These are phyloP conservation scores for Parmales sp. DNA, from an alignment of 108 stramenopile genomes.

Conservation along the genomic window DNA sequence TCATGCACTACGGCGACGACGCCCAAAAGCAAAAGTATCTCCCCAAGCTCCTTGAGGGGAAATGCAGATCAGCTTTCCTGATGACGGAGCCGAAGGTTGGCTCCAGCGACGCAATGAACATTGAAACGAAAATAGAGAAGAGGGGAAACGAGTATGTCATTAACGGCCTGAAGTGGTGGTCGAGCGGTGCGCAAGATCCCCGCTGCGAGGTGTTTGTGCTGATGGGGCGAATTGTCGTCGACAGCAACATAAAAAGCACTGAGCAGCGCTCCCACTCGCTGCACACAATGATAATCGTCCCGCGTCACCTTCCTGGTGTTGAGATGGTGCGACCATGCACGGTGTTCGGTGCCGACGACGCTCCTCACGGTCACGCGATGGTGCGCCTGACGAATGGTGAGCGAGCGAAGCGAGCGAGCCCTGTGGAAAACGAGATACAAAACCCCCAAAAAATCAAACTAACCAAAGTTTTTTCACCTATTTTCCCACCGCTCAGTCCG, in stretches of 20 bases:
- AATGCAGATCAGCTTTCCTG: constrained; percentile 72
- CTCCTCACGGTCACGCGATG: constrained; percentile 83
- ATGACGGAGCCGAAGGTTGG: constrained; percentile 96
- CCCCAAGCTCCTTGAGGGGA: constrained; percentile 60
- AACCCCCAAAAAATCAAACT: not conserved
- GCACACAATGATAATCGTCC: constrained; percentile 55
- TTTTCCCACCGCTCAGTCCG: not conserved
- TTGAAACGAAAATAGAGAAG: constrained; percentile 49
- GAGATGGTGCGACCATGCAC: constrained; percentile 64
- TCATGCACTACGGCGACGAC: constrained; percentile 70
- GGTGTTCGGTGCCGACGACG: constrained; percentile 92
- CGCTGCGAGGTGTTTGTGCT: constrained; percentile 75
- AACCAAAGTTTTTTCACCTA: not conserved
- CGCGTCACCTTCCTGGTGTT: constrained; percentile 64
- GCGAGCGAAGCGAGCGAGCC: constrained; percentile 9
- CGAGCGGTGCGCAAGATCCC: constrained; percentile 63
- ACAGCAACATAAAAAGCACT: not conserved
- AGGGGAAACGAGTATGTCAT: constrained; percentile 40
- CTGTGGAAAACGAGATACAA: not conserved
- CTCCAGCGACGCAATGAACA: constrained; percentile 81
- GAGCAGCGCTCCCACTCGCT: not conserved
- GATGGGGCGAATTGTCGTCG: constrained; percentile 58
- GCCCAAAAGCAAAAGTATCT: constrained; percentile 61
- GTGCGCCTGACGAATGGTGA: constrained; percentile 48
- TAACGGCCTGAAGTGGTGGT: constrained; percentile 62